Base-by-base conservation (phyloP, 371 early-diverging fungal genomes). In the Syncephalastrum contaminatum region DNA sequence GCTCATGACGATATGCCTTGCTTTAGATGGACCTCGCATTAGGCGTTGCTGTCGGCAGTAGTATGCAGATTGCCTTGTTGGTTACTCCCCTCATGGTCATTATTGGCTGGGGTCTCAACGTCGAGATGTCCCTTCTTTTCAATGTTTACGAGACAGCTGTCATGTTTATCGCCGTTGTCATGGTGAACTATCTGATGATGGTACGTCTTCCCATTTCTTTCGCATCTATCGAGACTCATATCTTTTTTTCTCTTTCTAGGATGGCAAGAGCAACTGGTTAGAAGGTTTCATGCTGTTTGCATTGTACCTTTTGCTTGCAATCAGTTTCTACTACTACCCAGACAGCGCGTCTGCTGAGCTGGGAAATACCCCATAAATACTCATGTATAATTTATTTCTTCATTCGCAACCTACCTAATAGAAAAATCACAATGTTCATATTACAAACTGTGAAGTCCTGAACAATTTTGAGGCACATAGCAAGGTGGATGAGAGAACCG, bases 1-100 rank as follows among this genome's bases (percentile, higher is more conserved):
- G 12, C 27, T 22, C 36, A 19, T 48, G 6, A 18, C 3, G 15
- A 30, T 53, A 40, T 22, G 39, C 7, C 13, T 22, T 45, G 39
- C 50, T 25, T 24, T 43, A 73, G 79, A 93, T 95, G 91, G 93
- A 95, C 56, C 67, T 93, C 22, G 85, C 91, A 0, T 76, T 96
- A 30, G 85, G 88, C 39, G 88, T 95, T 18, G 93, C 96, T 15
- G 75, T 95, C 12, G 95, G 95, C 2, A 90, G 91, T n/a, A 87
- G 87, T 46, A 89, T 93, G 84, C 95, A 96, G 68, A 93, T 96
- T 52, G 90, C 94, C 1, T 77, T 96, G 16, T 76, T 94, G 24
- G 93, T 94, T 3, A 89, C 91, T 15, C 97, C 96, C 4, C 59
- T 95, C 36, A 75, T 91, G 64, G 94, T 94, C 47, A 78, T 95